phyloP scores from a whole-genome alignment of 257 asterid species.

The Fraxinus cuspidata region DNA sequence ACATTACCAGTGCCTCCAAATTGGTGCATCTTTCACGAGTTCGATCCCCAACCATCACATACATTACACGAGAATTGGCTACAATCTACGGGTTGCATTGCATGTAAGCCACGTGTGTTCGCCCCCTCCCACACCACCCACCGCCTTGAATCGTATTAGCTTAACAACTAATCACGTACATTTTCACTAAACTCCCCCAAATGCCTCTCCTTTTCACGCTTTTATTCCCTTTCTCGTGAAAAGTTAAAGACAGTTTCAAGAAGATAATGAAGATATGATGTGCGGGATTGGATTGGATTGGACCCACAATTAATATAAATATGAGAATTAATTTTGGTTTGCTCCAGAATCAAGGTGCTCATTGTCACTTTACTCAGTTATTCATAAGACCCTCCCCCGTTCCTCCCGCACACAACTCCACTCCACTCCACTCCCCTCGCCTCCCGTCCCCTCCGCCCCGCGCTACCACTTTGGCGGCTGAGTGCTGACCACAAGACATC shows the following conservation, averaged over 20 bases:
- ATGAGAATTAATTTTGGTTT: not conserved
- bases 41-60: too few species aligned
- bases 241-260: not conserved
- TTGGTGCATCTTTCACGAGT: too few species aligned
- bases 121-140: not conserved
- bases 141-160: not conserved
- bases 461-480: not conserved
- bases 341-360: not conserved
- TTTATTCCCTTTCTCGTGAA: not conserved
- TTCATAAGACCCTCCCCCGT: not conserved
- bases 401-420: not conserved
- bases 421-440: too few species aligned
- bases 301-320: not conserved
- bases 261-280: too few species aligned
- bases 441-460: not conserved
- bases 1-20: too few species aligned
- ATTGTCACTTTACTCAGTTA: not conserved
- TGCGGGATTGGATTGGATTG: not conserved
- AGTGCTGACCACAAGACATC: not conserved
- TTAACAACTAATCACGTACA: not conserved
- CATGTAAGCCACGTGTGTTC: constrained; percentile 3
- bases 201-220: not conserved
- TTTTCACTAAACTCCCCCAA: not conserved
- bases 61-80: not conserved
- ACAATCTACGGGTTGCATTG: not conserved